phyloP scores from a whole-genome alignment of 176 grass and related monocot genomes.

The Saccharum officinarum region DNA sequence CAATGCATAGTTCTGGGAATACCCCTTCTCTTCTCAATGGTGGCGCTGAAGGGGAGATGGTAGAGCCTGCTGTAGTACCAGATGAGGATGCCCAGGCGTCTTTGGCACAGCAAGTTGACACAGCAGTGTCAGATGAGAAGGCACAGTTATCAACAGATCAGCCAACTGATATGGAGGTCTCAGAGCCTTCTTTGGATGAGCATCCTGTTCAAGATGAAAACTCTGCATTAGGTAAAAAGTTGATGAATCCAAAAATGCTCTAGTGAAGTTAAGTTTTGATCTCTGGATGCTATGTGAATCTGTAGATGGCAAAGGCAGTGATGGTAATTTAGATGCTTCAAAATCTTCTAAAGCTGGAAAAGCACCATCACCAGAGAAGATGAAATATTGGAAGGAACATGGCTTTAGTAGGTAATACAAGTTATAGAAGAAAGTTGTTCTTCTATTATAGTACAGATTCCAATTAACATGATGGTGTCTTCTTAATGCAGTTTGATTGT shows the following conservation, averaged over 20 bases:
- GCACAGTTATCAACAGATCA: background rate
- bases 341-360: slow-evolving; percentile 58
- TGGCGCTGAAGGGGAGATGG: background rate
- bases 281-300: slow-evolving; percentile 16
- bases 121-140: slow-evolving; percentile 31
- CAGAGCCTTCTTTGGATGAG: slow-evolving; percentile 47
- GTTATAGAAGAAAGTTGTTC: background rate
- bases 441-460: background rate
- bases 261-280: background rate
- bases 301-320: slow-evolving; percentile 46
- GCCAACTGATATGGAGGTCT: slow-evolving; percentile 31
- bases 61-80: slow-evolving; percentile 12
- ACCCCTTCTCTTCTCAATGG: slow-evolving; percentile 31
- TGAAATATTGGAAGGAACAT: slow-evolving; percentile 81
- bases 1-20: slow-evolving; percentile 41
- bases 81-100: slow-evolving; percentile 22
- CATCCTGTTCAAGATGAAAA: slow-evolving; percentile 38
- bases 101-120: slow-evolving; percentile 2
- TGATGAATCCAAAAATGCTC: background rate
- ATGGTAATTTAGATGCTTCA: slow-evolving; percentile 38
- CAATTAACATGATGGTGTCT: slow-evolving; percentile 13
- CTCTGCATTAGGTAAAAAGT: slow-evolving; percentile 52
- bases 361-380: slow-evolving; percentile 52
- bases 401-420: slow-evolving; percentile 79
- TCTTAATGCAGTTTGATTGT: slow-evolving; percentile 83